Conservation (phyloP, 148 eudicot genomes). For the Tetragonia tetragonoides region DNA sequence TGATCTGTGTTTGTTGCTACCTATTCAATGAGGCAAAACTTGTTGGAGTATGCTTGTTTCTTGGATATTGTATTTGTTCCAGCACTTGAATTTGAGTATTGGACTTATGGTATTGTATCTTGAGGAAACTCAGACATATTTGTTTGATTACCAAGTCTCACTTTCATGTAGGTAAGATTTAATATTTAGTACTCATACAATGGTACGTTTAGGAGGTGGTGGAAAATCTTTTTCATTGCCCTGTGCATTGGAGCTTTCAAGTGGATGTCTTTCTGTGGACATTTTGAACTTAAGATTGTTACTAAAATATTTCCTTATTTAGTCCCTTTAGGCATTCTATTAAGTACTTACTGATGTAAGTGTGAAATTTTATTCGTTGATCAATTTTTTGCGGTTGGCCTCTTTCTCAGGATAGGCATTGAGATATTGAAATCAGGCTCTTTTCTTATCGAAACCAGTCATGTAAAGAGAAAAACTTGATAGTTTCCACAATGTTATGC, state of each 20-base stretch:
- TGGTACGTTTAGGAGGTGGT: neutral
- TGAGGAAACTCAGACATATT: neutral
- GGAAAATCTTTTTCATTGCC: neutral
- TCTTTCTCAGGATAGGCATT: neutral
- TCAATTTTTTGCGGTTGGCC: neutral
- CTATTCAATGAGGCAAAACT: neutral
- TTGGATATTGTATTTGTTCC: conserved; percentile 7
- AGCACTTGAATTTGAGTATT: neutral
- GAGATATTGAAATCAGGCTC: neutral
- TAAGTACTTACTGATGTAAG: neutral
- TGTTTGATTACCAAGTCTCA: neutral
- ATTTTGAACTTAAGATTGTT: neutral
- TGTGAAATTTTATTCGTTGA: neutral
- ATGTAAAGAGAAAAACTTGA: conserved; percentile 1
- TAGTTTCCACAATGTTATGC: neutral
- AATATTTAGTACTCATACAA: neutral
- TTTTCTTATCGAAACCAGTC: neutral
- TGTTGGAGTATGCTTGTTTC: neutral
- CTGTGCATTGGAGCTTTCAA: neutral
- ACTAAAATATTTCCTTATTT: neutral
- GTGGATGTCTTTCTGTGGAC: neutral
- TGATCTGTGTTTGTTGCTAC: neutral
- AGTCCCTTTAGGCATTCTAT: too few species aligned
- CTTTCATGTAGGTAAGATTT: neutral
- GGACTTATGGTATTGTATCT: neutral